These are phyloP conservation scores for Penicillium chermesinum DNA, from an alignment of 495 filamentous ascomycete species.

Conservation along the genomic window DNA sequence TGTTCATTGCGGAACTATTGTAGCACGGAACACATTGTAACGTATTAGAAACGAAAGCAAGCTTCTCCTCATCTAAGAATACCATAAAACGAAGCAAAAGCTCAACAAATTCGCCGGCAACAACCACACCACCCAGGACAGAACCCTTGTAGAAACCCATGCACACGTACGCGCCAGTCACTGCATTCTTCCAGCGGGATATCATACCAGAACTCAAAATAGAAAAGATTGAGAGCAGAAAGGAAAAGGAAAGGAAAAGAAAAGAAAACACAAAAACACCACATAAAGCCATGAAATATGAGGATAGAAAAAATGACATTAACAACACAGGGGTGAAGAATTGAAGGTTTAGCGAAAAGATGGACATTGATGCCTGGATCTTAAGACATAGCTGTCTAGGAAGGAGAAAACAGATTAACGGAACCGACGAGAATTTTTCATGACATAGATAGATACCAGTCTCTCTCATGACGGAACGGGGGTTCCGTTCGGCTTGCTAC, in stretches of 20 bases:
- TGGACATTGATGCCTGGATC: neutral
- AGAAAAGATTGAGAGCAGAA: no score
- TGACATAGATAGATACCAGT: neutral
- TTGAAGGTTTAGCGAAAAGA: neutral
- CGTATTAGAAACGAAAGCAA: slow-evolving; percentile 10
- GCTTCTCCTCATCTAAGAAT: slow-evolving; percentile 15
- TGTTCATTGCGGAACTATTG: neutral
- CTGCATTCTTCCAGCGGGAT: slow-evolving; percentile 12
- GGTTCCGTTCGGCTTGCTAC: slow-evolving; percentile 41
- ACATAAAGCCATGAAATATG: slow-evolving; percentile 10
- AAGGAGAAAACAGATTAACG: no score
- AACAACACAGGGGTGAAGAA: slow-evolving; percentile 20
- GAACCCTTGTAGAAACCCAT: slow-evolving; percentile 7
- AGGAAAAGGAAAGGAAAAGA: no score
- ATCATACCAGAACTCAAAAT: neutral
- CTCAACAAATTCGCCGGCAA: slow-evolving; percentile 8
- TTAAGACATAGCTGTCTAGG: neutral
- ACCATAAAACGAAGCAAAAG: slow-evolving; percentile 5
- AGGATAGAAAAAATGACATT: slow-evolving; percentile 11
- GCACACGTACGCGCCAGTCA: slow-evolving; percentile 22
- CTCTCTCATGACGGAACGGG: slow-evolving; percentile 28
- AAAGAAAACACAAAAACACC: slow-evolving; percentile 7
- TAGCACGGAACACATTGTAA: slow-evolving; percentile 8
- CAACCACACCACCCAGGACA: slow-evolving; percentile 13
- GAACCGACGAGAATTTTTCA: neutral